Conservation (phyloP, 2,329 filamentous ascomycete genomes). For the Lomentospora prolificans region DNA sequence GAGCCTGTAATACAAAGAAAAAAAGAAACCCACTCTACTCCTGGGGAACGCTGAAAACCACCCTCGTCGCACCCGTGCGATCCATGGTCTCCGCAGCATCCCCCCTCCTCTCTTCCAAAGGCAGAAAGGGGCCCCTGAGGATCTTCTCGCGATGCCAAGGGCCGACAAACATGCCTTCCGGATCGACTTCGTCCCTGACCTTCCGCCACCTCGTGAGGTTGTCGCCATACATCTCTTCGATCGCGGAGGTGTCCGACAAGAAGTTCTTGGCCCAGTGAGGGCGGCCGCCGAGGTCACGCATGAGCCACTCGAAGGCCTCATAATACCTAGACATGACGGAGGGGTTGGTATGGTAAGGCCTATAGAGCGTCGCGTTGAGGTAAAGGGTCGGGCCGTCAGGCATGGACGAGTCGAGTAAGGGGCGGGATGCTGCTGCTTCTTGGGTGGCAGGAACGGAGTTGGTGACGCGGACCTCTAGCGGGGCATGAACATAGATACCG, state of each 20-base stretch:
- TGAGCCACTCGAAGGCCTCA: slow-evolving; percentile 81
- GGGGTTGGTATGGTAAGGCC: slow-evolving; percentile 69
- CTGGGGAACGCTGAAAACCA: neutral
- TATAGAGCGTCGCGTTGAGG: slow-evolving; percentile 82
- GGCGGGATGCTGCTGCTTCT: slow-evolving; percentile 20
- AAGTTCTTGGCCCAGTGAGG: slow-evolving; percentile 97
- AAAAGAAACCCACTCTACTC: neutral
- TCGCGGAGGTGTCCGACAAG: slow-evolving; percentile 45
- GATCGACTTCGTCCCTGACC: slow-evolving; percentile 62
- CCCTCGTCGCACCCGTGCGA: neutral
- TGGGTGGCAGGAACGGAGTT: slow-evolving; percentile 44
- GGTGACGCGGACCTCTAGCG: slow-evolving; percentile 79
- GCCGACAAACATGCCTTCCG: slow-evolving; percentile 79
- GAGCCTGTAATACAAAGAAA: too few relatives aligned
- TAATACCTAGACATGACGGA: slow-evolving; percentile 72
- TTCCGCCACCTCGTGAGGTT: slow-evolving; percentile 56
- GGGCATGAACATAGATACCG: slow-evolving; percentile 77
- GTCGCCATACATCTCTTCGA: slow-evolving; percentile 60
- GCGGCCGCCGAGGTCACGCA: slow-evolving; percentile 71
- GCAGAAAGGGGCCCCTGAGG: slow-evolving; percentile 26
- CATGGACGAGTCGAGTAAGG: slow-evolving; percentile 60
- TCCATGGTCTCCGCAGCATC: slow-evolving; percentile 8
- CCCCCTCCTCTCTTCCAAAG: slow-evolving; percentile 16
- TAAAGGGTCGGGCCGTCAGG: slow-evolving; percentile 67
- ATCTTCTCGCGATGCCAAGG: slow-evolving; percentile 77